Evolutionary conservation across 108 stramenopile genomes (phyloP).

Genomic region (Nitzschia sp.): DNA sequence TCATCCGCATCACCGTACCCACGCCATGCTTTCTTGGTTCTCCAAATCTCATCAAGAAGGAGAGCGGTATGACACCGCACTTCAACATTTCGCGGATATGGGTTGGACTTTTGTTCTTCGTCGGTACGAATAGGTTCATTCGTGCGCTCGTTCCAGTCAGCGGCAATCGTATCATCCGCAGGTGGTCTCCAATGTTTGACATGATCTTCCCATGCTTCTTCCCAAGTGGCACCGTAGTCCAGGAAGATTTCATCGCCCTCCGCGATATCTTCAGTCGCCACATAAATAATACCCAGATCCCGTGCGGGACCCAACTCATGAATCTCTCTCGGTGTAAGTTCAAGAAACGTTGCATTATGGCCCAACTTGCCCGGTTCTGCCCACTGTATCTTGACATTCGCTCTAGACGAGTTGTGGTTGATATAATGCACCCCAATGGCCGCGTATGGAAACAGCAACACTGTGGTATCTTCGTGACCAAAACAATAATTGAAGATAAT

Average conservation of each 20-base stretch:
- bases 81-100: conserved; percentile 35
- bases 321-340: conserved; percentile 32
- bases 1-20: conserved; percentile 17
- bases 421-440: conserved; percentile 52
- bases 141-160: conserved; percentile 35
- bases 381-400: conserved; percentile 52
- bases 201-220: conserved; percentile 54
- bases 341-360: conserved; percentile 51
- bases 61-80: conserved; percentile 38
- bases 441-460: conserved; percentile 70
- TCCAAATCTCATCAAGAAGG: background rate
- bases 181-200: conserved; percentile 44
- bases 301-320: conserved; percentile 19
- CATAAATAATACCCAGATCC: conserved; percentile 47
- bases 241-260: conserved; percentile 69
- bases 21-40: background rate
- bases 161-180: conserved; percentile 51
- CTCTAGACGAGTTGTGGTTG: conserved; percentile 48
- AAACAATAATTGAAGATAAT: conserved; percentile 80
- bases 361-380: conserved; percentile 16
- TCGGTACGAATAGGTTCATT: conserved; percentile 19
- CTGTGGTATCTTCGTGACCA: conserved; percentile 53
- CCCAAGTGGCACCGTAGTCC: conserved; percentile 67
- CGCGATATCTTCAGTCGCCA: conserved; percentile 55
- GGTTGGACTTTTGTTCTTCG: conserved; percentile 38